Percentiles rank a stretch among this genome's conserved stretches.
Evolutionary conservation across 2,329 filamentous ascomycete species (phyloP).

Genomic region (Blumeria graminis): DNA sequence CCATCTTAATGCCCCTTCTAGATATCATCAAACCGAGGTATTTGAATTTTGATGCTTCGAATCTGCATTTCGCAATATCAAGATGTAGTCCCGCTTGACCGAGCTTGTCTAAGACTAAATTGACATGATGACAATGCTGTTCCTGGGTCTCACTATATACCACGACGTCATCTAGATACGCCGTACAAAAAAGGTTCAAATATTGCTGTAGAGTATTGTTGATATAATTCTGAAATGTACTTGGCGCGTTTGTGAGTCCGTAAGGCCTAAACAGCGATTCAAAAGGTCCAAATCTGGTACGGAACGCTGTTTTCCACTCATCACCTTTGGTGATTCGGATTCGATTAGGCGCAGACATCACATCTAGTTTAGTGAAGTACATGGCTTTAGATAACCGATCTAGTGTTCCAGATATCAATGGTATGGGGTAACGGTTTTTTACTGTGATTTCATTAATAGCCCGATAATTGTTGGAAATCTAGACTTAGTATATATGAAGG

Average conservation of each 20-base stretch:
- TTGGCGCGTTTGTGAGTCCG: not conserved
- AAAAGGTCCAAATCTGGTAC: not conserved
- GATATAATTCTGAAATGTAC: not conserved
- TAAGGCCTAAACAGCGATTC: conserved; percentile 1
- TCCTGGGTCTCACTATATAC: not conserved
- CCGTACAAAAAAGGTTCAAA: not conserved
- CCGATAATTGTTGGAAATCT: too few relatives aligned
- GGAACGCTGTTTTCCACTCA: not conserved
- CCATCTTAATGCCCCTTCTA: not conserved
- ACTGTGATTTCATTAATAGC: too few relatives aligned
- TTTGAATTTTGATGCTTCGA: not conserved
- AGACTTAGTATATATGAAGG: too few relatives aligned
- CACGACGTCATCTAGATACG: not conserved
- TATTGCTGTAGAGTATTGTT: not conserved
- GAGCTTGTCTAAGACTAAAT: not conserved
- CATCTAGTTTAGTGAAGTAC: not conserved
- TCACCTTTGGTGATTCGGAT: not conserved
- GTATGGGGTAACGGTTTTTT: too few relatives aligned
- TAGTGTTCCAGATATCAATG: too few relatives aligned
- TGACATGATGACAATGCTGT: not conserved
- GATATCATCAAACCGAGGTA: not conserved
- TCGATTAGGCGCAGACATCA: not conserved
- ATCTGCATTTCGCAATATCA: not conserved
- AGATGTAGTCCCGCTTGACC: not conserved
- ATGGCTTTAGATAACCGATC: not conserved